Evolutionary conservation across 371 early-diverging fungal genomes (phyloP).

Genomic region (Dichotomocladium elegans): DNA sequence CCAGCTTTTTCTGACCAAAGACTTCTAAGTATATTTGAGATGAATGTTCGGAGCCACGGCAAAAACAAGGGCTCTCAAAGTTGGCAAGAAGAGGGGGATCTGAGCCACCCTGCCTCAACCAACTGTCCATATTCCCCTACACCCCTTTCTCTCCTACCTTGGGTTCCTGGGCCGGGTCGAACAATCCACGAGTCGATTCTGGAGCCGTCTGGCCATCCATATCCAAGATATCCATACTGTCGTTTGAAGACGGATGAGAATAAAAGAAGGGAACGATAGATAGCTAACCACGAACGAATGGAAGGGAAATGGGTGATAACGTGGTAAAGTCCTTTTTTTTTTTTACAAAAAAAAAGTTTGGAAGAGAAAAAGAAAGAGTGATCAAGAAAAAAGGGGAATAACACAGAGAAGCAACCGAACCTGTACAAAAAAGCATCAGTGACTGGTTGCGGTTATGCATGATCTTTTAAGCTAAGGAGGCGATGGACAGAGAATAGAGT

Average conservation of each 20-base stretch:
- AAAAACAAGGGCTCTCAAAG: neutral
- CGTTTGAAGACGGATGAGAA: neutral
- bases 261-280: conserved; percentile 1
- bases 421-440: neutral
- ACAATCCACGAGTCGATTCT: conserved; percentile 48
- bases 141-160: conserved; percentile 8
- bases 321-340: too few relatives aligned
- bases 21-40: neutral
- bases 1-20: neutral
- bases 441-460: neutral
- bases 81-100: neutral
- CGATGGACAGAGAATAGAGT: neutral
- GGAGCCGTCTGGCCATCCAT: conserved; percentile 49
- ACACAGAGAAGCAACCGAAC: conserved; percentile 1
- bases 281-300: conserved; percentile 8
- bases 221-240: conserved; percentile 25
- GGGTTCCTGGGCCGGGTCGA: conserved; percentile 34
- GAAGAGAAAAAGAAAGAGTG: neutral
- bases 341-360: neutral
- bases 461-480: neutral
- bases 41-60: neutral
- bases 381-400: conserved; percentile 2
- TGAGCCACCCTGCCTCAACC: too few relatives aligned
- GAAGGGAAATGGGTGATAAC: conserved; percentile 7
- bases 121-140: neutral